Evolutionary conservation across 1,139 yeast species (phyloP).

Genomic region (Candida sojae): DNA sequence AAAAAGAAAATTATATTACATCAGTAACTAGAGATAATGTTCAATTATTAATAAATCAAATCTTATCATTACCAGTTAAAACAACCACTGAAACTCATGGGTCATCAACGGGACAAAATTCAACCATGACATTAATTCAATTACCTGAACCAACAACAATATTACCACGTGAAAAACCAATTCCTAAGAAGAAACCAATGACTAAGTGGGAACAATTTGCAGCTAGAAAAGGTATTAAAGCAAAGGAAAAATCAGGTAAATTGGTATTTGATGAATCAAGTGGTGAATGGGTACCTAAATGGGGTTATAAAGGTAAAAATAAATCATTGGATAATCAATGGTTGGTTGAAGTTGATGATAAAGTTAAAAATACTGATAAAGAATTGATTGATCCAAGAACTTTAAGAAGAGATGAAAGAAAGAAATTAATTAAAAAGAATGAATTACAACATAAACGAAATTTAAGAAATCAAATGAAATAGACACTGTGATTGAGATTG

Average conservation of each 20-base stretch:
- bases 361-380: slow-evolving; percentile 61
- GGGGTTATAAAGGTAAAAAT: slow-evolving; percentile 97
- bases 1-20: slow-evolving; percentile 65
- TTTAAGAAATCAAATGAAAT: slow-evolving; percentile 37
- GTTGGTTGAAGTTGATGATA: slow-evolving; percentile 92
- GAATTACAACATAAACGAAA: slow-evolving; percentile 86
- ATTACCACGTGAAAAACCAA: slow-evolving; percentile 92
- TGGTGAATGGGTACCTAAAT: slow-evolving; percentile 96
- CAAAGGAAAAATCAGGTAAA: slow-evolving; percentile 89
- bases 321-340: slow-evolving; percentile 87
- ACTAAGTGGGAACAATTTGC: slow-evolving; percentile 99
- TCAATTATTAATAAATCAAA: slow-evolving; percentile 86
- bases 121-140: slow-evolving; percentile 79
- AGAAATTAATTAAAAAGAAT: slow-evolving; percentile 82
- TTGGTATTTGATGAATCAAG: slow-evolving; percentile 85
- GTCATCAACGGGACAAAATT: slow-evolving; percentile 61
- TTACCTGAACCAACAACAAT: slow-evolving; percentile 83
- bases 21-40: slow-evolving; percentile 88
- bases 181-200: slow-evolving; percentile 89
- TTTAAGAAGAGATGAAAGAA: slow-evolving; percentile 78
- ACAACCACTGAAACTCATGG: slow-evolving; percentile 76
- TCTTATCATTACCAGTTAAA: slow-evolving; percentile 84
- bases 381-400: slow-evolving; percentile 88
- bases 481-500: not conserved
- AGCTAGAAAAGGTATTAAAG: slow-evolving; percentile 87